Conservation (phyloP, 1,284 basidiomycete genomes). For the Sporisorium exsertum region DNA sequence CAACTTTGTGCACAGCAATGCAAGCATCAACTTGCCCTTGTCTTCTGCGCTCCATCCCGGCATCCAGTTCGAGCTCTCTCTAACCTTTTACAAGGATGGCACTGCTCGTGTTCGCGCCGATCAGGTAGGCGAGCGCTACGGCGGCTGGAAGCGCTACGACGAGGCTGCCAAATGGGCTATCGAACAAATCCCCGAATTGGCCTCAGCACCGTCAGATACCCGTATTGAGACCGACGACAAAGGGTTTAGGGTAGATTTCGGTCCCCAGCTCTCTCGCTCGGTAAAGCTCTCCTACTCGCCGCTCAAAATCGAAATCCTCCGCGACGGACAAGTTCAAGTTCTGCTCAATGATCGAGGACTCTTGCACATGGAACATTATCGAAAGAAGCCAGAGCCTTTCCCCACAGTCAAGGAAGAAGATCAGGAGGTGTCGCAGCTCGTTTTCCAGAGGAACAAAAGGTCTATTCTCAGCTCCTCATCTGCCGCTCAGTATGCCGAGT, state of each 20-base stretch:
- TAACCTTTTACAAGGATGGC: constrained; percentile 64
- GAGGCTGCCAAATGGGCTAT: constrained; percentile 62
- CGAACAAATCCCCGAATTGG: constrained; percentile 52
- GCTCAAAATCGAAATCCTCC: constrained; percentile 72
- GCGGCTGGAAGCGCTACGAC: constrained; percentile 62
- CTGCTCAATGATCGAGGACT: constrained; percentile 89
- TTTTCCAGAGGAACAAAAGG: constrained; percentile 55
- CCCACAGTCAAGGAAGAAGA: constrained; percentile 53
- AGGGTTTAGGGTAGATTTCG: constrained; percentile 46
- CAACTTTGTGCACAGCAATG: constrained; percentile 30
- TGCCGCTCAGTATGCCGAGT: constrained; percentile 26
- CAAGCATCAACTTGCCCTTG: constrained; percentile 48
- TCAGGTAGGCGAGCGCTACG: constrained; percentile 56
- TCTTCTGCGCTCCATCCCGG: constrained; percentile 61
- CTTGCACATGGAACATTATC: constrained; percentile 97
- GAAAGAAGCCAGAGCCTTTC: constrained; percentile 62
- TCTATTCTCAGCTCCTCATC: constrained; percentile 41
- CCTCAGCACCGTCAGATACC: constrained; percentile 27
- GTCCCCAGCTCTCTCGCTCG: constrained; percentile 37
- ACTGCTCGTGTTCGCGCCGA: constrained; percentile 64
- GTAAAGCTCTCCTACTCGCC: constrained; percentile 56
- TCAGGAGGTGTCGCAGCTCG: constrained; percentile 43
- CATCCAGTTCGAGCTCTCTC: constrained; percentile 54
- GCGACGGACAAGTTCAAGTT: constrained; percentile 81
- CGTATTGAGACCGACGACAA: constrained; percentile 13